These are phyloP conservation scores for Aspergillus floridensis DNA, from an alignment of 2,329 filamentous ascomycete genomes.

Conservation along the genomic window DNA sequence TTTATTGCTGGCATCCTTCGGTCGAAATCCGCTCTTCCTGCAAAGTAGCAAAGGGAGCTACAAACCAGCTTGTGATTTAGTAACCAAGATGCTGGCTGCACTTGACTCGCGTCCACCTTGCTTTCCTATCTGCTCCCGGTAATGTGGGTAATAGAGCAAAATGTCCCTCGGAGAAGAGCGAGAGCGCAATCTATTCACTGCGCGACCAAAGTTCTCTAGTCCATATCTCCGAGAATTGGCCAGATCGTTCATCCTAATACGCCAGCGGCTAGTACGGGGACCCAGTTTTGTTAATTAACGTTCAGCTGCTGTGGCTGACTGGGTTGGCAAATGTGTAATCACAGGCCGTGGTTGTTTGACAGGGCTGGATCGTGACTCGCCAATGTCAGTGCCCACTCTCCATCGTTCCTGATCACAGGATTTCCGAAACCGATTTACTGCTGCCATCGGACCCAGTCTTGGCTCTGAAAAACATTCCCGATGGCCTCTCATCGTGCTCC, in stretches of 20 bases:
- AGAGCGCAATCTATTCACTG: neutral
- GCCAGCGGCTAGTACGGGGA: neutral
- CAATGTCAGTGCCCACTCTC: neutral
- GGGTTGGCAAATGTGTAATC: neutral
- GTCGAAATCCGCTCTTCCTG: neutral
- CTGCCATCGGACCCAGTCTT: slow-evolving; percentile 1
- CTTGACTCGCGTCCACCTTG: neutral
- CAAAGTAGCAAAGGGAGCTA: neutral
- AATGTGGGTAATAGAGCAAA: neutral
- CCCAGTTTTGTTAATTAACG: neutral
- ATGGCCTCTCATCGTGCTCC: neutral
- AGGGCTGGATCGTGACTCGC: slow-evolving; percentile 3
- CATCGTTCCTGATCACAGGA: slow-evolving; percentile 6
- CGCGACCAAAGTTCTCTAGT: neutral
- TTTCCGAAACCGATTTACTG: neutral
- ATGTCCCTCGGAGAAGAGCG: slow-evolving; percentile 4
- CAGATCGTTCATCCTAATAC: neutral
- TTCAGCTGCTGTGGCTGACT: neutral
- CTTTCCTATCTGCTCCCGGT: neutral
- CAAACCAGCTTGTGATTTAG: neutral
- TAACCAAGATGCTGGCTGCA: neutral
- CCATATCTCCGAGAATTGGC: neutral
- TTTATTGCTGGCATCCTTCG: neutral
- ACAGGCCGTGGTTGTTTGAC: neutral
- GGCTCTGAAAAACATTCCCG: neutral